Base-by-base conservation (phyloP, 192 early-diverging fungal genomes). In the Backusella luteola region DNA sequence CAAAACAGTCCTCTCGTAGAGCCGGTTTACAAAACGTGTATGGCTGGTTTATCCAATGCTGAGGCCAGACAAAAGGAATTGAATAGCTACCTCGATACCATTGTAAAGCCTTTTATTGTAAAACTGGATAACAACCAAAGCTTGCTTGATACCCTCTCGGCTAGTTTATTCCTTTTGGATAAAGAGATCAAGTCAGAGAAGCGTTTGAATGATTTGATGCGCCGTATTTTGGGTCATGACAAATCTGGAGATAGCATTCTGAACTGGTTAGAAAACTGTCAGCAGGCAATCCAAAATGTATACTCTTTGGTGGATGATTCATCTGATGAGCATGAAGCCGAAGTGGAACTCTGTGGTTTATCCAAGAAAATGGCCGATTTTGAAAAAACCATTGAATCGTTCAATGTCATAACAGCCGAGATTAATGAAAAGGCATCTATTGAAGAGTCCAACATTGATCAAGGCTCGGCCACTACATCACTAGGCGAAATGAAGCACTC, bases 161-260 rank as follows among this genome's bases (percentile, higher is more conserved):
- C 7, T 14, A 29, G 26, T 63, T 23, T 5, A 41, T 34, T 38
- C 2, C 17, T 23, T 38, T 41, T 69, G 11, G 36, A 69, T n/a
- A 26, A 41, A 63, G 23, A 63, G n/a, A 63, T 63, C 6, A 29
- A 7, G 12, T 23, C 26, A 23, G 69, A 76, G 44, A 44, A 73
- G n/a, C 19, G 9, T 12, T 14, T 72, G 12, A 29, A 53, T 32
- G 80, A 81, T 34, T 32, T 74, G 6, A 66, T 81, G 36, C 69
- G 71, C 14, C 71, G 73, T 8, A 39, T 77, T 21, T 21, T 81
- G 23, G 76, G 66, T 5, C 80, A 69, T 21, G 66, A 36, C 49
- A 81, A 81, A 56, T 74, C 59, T 59, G 67, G 71, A 34, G 52
- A 66, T 23, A 49, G 32, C 26, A 81, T 81, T 34, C 17, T 23